phyloP scores from a whole-genome alignment of 768 basidiomycete genomes.

The Lactarius akahatsu region DNA sequence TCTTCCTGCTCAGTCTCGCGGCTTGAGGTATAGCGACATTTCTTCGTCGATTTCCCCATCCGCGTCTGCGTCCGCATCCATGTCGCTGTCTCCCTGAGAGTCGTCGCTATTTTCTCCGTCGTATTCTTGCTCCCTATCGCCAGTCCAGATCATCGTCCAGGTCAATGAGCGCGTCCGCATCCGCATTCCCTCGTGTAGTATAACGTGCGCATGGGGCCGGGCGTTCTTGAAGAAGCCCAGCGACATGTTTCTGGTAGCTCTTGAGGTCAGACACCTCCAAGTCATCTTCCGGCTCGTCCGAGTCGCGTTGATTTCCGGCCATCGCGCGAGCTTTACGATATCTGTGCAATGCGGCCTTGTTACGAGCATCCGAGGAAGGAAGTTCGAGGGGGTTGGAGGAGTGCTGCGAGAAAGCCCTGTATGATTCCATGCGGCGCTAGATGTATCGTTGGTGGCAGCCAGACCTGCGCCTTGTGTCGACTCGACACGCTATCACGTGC shows the following conservation, averaged over 20 bases:
- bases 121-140: slow-evolving; percentile 44
- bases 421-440: slow-evolving; percentile 37
- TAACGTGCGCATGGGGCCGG: slow-evolving; percentile 16
- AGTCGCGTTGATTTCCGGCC: slow-evolving; percentile 37
- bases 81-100: slow-evolving; percentile 34
- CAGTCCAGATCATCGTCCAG: slow-evolving; percentile 52
- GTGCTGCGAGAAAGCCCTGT: slow-evolving; percentile 57
- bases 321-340: slow-evolving; percentile 39
- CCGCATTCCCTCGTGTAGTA: slow-evolving; percentile 9
- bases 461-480: background rate
- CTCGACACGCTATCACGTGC: slow-evolving; percentile 19
- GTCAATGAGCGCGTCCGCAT: slow-evolving; percentile 40
- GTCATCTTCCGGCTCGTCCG: slow-evolving; percentile 53
- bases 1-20: slow-evolving; percentile 68
- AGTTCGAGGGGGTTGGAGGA: slow-evolving; percentile 75
- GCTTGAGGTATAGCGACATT: slow-evolving; percentile 53
- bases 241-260: slow-evolving; percentile 53
- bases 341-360: slow-evolving; percentile 45
- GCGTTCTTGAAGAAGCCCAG: slow-evolving; percentile 41
- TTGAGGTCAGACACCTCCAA: slow-evolving; percentile 42
- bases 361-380: slow-evolving; percentile 57
- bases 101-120: slow-evolving; percentile 33
- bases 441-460: background rate
- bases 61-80: slow-evolving; percentile 35
- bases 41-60: slow-evolving; percentile 58